Percentiles rank a stretch among this genome's conserved stretches.
phyloP scores from a whole-genome alignment of 345 rosid species.

The Salix koriyanagi region DNA sequence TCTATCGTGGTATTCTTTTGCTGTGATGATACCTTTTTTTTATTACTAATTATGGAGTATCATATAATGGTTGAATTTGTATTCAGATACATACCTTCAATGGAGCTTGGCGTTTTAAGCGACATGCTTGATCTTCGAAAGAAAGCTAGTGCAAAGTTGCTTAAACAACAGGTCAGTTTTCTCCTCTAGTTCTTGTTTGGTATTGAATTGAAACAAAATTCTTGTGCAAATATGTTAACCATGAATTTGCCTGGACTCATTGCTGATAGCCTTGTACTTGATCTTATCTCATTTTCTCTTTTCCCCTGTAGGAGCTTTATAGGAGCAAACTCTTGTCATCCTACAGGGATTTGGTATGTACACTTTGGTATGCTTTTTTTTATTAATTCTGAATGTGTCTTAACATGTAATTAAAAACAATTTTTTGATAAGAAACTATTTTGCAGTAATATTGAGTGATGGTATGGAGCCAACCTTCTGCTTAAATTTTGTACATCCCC shows the following conservation, averaged over 20 bases:
- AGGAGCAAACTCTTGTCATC: slow-evolving; percentile 52
- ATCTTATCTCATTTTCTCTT: background rate
- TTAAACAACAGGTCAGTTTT: slow-evolving; percentile 56
- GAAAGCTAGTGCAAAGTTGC: slow-evolving; percentile 65
- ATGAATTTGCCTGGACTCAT: background rate
- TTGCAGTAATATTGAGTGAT: background rate
- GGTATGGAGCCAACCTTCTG: background rate
- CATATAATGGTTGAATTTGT: too few species aligned
- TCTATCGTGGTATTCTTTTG: background rate
- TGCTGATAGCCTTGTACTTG: too few species aligned
- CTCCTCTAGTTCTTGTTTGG: background rate
- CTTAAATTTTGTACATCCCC: background rate
- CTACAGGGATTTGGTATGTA: slow-evolving; percentile 73
- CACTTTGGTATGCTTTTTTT: background rate
- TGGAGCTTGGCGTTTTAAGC: slow-evolving; percentile 75
- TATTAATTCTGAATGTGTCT: background rate
- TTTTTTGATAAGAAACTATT: background rate
- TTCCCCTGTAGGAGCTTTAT: slow-evolving; percentile 40
- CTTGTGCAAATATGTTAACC: background rate
- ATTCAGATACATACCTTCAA: slow-evolving; percentile 60
- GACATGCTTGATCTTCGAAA: slow-evolving; percentile 61
- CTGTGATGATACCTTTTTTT: too few species aligned
- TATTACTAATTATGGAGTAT: background rate
- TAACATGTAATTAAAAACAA: background rate
- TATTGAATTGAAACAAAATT: background rate